Base-by-base conservation (phyloP, 2,329 filamentous ascomycete genomes). In the Cladosporium sp. region DNA sequence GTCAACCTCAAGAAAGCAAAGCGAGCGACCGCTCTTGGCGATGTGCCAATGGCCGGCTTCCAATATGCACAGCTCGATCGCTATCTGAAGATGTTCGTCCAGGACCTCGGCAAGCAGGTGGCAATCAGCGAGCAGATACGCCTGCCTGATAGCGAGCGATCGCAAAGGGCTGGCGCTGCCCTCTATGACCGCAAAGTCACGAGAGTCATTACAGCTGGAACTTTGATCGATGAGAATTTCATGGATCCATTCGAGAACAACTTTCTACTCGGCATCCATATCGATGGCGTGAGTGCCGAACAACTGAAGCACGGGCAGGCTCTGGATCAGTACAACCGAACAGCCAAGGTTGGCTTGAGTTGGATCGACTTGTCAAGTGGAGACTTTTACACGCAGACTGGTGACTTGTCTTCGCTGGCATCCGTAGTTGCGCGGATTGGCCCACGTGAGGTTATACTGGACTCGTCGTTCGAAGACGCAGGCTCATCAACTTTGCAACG, bases 351-450 rank as follows among this genome's bases (percentile, higher is more conserved):
- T 65, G 95, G 95, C 3, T 81, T 99, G 59, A 92, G 95, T 49
- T 99, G 95, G 95, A 82, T 98, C 57, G 95, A 99, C 78, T 81
- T 98, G 30, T 97, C 95, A 10, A 99, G 95, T 2, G 95, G 95
- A 15, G 91, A 94, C 73, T 99, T 99, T 79, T 92, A 89, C 74
- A 97, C 93, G 0, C 93, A 98, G 75, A 83, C 82, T 21, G 89
- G 91, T 0, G 88, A 89, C 24, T 79, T 93, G 8, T 82, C 86
- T 59, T 88, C 89, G 64, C 80, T 99, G 4, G 84, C 91, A n/a
- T 92, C 93, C 11, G 88, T 91, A 24, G 82, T 98, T 60, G 91
- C 93, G 32, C 88, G 94, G 30, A 90, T 98, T 69, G 87, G 88
- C 21, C 93, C 95, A 1, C 86, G 90, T 54, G 95, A 99, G 76